These are phyloP conservation scores for Beauveria asiatica DNA, from an alignment of 2,329 filamentous ascomycete genomes.

Conservation along the genomic window DNA sequence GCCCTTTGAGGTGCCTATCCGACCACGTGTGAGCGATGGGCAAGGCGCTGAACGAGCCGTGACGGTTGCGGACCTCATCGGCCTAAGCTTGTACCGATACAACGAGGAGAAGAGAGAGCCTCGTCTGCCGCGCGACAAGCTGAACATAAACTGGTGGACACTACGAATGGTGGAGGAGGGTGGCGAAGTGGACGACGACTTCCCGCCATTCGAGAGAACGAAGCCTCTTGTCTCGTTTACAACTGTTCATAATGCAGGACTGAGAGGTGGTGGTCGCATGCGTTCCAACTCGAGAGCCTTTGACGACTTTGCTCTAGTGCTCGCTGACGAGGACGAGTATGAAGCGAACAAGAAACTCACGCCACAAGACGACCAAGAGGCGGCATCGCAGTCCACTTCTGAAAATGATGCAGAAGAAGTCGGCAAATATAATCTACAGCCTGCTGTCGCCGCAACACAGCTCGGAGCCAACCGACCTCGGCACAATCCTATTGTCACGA, in stretches of 20 bases:
- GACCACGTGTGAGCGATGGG: slow-evolving; percentile 60
- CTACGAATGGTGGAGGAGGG: slow-evolving; percentile 78
- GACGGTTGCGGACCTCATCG: slow-evolving; percentile 73
- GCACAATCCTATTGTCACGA: slow-evolving; percentile 53
- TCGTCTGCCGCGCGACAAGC: slow-evolving; percentile 52
- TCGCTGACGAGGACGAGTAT: slow-evolving; percentile 60
- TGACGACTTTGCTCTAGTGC: slow-evolving; percentile 74
- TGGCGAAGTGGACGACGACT: slow-evolving; percentile 78
- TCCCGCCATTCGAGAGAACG: slow-evolving; percentile 66
- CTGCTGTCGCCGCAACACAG: slow-evolving; percentile 24
- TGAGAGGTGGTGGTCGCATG: slow-evolving; percentile 48
- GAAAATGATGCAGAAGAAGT: slow-evolving; percentile 15
- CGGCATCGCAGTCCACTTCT: slow-evolving; percentile 9
- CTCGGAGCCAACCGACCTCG: slow-evolving; percentile 28
- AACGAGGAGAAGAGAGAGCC: slow-evolving; percentile 68
- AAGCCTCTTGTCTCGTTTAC: slow-evolving; percentile 71
- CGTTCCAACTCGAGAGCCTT: slow-evolving; percentile 67
- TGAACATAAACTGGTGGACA: slow-evolving; percentile 75
- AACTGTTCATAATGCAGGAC: slow-evolving; percentile 74
- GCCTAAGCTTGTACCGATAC: slow-evolving; percentile 69
- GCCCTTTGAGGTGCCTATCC: slow-evolving; percentile 63
- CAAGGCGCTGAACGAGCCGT: slow-evolving; percentile 53
- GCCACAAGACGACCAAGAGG: slow-evolving; percentile 55
- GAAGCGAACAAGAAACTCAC: slow-evolving; percentile 60
- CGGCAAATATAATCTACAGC: slow-evolving; percentile 19